Percentiles rank a stretch among this genome's conserved stretches.
Evolutionary conservation across 2,329 filamentous ascomycete genomes (phyloP).

Genomic region (Fusarium torreyae): DNA sequence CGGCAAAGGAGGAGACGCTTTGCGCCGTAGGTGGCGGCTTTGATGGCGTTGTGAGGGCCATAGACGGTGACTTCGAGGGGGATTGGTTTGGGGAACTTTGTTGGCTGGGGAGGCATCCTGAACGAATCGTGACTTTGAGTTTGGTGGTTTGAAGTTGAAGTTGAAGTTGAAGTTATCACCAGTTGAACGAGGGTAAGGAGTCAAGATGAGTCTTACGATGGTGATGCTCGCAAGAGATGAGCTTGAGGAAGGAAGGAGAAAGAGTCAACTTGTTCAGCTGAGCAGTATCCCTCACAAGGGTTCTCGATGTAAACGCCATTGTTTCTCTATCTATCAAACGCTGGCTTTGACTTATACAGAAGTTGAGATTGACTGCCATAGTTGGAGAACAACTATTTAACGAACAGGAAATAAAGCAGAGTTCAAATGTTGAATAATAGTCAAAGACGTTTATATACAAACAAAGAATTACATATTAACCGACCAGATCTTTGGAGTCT

Average conservation of each 20-base stretch:
- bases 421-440: neutral
- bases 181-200: neutral
- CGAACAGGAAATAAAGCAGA: neutral
- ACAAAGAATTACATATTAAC: neutral
- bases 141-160: neutral
- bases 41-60: slow-evolving; percentile 58
- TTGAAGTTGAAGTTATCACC: neutral
- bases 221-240: neutral
- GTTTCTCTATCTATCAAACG: slow-evolving; percentile 3
- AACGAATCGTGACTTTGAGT: neutral
- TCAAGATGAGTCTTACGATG: neutral
- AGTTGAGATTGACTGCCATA: slow-evolving; percentile 19
- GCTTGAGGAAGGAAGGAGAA: neutral
- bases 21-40: slow-evolving; percentile 61
- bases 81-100: slow-evolving; percentile 28
- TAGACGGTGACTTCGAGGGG: slow-evolving; percentile 70
- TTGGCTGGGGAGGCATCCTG: slow-evolving; percentile 20
- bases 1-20: slow-evolving; percentile 70
- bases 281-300: neutral
- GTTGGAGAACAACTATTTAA: neutral
- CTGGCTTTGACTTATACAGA: slow-evolving; percentile 8
- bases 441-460: neutral
- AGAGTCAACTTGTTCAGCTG: neutral
- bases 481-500: neutral
- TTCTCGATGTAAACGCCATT: slow-evolving; percentile 13